phyloP scores from a whole-genome alignment of 768 basidiomycete genomes.

The Kwoniella pini region DNA sequence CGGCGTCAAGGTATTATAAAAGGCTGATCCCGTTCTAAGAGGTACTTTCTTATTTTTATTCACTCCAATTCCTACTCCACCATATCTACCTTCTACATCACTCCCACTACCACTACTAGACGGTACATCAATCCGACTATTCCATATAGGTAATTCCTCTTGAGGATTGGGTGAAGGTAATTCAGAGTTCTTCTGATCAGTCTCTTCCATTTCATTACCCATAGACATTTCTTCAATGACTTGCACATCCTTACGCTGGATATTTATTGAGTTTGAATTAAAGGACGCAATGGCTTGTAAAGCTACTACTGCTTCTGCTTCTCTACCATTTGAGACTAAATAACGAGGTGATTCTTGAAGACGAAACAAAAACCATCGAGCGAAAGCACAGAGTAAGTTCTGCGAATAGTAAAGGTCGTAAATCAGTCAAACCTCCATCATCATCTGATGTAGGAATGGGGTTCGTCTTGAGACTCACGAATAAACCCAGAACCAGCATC shows the following conservation, averaged over 20 bases:
- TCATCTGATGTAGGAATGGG: too few relatives aligned
- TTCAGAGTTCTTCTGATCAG: conserved; percentile 28
- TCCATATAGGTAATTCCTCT: neutral
- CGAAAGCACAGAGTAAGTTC: conserved; percentile 84
- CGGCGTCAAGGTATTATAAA: conserved; percentile 32
- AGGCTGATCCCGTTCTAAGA: conserved; percentile 41
- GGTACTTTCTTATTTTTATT: conserved; percentile 28
- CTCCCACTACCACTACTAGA: neutral
- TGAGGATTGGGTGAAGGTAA: conserved; percentile 12
- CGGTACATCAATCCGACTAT: neutral
- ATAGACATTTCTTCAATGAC: neutral
- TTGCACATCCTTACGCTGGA: conserved; percentile 70
- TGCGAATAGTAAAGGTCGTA: conserved; percentile 49
- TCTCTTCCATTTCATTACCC: neutral
- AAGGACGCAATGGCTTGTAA: conserved; percentile 81
- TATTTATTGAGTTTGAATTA: conserved; percentile 72
- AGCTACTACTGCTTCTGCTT: conserved; percentile 77
- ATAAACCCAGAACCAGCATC: conserved; percentile 70
- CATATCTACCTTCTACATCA: neutral
- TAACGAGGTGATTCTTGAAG: conserved; percentile 93
- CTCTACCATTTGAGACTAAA: conserved; percentile 83
- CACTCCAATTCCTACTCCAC: conserved; percentile 13
- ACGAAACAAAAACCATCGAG: conserved; percentile 84
- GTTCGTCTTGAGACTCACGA: too few relatives aligned
- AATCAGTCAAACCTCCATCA: neutral